Conservation (phyloP, 2,329 filamentous ascomycete genomes). For the Leptographium lundbergii region DNA sequence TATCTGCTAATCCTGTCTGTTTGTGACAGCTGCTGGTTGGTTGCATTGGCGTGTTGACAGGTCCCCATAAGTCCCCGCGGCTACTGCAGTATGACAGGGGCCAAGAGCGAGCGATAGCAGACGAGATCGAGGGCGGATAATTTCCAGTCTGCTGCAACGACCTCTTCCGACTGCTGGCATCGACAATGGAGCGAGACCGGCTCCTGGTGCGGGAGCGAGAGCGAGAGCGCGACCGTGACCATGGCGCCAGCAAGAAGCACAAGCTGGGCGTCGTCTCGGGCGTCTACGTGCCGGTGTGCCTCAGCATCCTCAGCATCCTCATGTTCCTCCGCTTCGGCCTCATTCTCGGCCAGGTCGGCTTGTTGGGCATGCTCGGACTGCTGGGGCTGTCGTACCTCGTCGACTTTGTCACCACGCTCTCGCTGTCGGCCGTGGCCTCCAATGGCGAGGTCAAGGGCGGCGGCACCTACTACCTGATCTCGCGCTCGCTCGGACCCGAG, state of each 20-base stretch:
- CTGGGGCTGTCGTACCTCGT: constrained; percentile 66
- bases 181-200: constrained; percentile 20
- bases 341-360: constrained; percentile 67
- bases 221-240: constrained; percentile 3
- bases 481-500: constrained; percentile 71
- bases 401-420: constrained; percentile 74
- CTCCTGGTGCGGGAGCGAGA: constrained; percentile 8
- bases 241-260: constrained; percentile 22
- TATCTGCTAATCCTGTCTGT: not conserved
- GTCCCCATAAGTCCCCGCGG: not conserved
- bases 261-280: constrained; percentile 69
- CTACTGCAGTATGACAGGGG: not conserved
- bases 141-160: not conserved
- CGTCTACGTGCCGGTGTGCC: constrained; percentile 76
- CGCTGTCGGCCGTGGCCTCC: constrained; percentile 76
- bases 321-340: constrained; percentile 88
- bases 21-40: not conserved
- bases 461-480: constrained; percentile 82
- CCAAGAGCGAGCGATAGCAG: not conserved
- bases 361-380: constrained; percentile 67
- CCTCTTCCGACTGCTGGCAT: not conserved
- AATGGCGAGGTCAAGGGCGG: constrained; percentile 83
- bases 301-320: constrained; percentile 80
- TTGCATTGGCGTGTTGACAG: not conserved
- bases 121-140: not conserved